Evolutionary conservation across 768 basidiomycete genomes (phyloP).

Genomic region (Leccinum rimulosum): DNA sequence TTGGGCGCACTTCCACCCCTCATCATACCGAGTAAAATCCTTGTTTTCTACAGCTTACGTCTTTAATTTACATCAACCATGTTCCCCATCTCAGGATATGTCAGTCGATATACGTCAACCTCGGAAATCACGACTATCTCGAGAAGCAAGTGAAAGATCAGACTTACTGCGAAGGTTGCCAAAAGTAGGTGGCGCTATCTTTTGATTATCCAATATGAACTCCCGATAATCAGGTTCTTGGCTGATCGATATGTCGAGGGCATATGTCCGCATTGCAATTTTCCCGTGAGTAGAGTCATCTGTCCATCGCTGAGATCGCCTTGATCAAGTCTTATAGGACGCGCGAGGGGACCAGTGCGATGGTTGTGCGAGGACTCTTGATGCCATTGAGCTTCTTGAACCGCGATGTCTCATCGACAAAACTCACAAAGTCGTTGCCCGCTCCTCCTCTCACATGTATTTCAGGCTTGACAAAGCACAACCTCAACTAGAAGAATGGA

Average conservation of each 20-base stretch:
- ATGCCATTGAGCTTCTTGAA: slow-evolving; percentile 89
- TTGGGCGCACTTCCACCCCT: slow-evolving; percentile 91
- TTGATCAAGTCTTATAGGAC: slow-evolving; percentile 48
- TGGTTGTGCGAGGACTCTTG: slow-evolving; percentile 85
- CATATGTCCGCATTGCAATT: slow-evolving; percentile 91
- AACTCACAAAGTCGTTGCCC: slow-evolving; percentile 71
- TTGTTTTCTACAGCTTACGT: not conserved
- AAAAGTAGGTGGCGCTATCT: slow-evolving; percentile 50
- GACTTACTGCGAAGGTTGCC: slow-evolving; percentile 91
- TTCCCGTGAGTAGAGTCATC: slow-evolving; percentile 51
- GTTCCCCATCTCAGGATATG: slow-evolving; percentile 57
- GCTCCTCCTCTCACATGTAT: slow-evolving; percentile 88
- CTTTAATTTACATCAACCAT: not conserved
- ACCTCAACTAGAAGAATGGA: slow-evolving; percentile 82
- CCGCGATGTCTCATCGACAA: slow-evolving; percentile 92
- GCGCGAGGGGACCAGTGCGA: slow-evolving; percentile 99
- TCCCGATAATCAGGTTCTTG: slow-evolving; percentile 59
- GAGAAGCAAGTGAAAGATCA: slow-evolving; percentile 87
- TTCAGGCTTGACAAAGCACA: slow-evolving; percentile 83
- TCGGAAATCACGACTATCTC: slow-evolving; percentile 74
- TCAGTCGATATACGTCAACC: slow-evolving; percentile 84
- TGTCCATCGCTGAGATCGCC: not conserved
- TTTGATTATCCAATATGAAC: slow-evolving; percentile 8
- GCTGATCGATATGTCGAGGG: slow-evolving; percentile 98
- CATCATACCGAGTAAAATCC: slow-evolving; percentile 77